A percentile compares a stretch with the other conserved stretches of the same genome.
Evolutionary conservation across 2,329 filamentous ascomycete species (phyloP).

Genomic region (Colletotrichum siamense): DNA sequence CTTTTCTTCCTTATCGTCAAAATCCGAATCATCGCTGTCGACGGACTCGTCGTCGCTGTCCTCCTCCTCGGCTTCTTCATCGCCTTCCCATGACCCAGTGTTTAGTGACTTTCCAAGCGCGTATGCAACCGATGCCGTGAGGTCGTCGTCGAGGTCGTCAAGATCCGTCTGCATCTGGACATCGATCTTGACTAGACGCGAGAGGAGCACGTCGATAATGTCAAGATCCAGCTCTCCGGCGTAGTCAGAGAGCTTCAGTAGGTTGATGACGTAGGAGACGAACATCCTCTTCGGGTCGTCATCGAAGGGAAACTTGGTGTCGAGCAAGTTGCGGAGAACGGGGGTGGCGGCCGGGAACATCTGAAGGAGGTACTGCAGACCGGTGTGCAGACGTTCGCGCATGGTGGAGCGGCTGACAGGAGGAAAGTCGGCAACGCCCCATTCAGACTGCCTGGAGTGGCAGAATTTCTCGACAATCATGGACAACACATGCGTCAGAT

Average conservation of each 20-base stretch:
- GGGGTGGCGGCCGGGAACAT: constrained; percentile 82
- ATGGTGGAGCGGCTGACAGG: constrained; percentile 68
- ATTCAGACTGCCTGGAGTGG: constrained; percentile 51
- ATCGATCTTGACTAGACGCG: constrained; percentile 90
- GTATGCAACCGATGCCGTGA: constrained; percentile 74
- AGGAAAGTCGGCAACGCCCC: constrained; percentile 57
- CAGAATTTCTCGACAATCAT: constrained; percentile 84
- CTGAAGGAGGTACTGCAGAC: constrained; percentile 76
- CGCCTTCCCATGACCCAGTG: constrained; percentile 50
- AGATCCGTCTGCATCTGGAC: constrained; percentile 94
- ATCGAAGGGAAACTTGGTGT: constrained; percentile 75
- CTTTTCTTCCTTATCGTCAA: constrained; percentile 65
- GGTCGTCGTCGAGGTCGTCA: constrained; percentile 89
- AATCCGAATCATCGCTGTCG: constrained; percentile 71
- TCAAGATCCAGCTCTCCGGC: constrained; percentile 79
- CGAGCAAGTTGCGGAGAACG: constrained; percentile 71
- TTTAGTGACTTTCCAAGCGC: constrained; percentile 47
- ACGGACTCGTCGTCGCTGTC: constrained; percentile 75
- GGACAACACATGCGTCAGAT: constrained; percentile 74
- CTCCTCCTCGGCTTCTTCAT: constrained; percentile 62
- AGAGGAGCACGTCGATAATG: constrained; percentile 82
- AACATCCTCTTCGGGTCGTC: constrained; percentile 81
- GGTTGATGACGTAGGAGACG: constrained; percentile 85
- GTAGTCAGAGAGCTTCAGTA: constrained; percentile 79
- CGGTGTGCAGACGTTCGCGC: constrained; percentile 76